Evolutionary conservation across 2,329 filamentous ascomycete genomes (phyloP).

Genomic region (Neonectria faginata): DNA sequence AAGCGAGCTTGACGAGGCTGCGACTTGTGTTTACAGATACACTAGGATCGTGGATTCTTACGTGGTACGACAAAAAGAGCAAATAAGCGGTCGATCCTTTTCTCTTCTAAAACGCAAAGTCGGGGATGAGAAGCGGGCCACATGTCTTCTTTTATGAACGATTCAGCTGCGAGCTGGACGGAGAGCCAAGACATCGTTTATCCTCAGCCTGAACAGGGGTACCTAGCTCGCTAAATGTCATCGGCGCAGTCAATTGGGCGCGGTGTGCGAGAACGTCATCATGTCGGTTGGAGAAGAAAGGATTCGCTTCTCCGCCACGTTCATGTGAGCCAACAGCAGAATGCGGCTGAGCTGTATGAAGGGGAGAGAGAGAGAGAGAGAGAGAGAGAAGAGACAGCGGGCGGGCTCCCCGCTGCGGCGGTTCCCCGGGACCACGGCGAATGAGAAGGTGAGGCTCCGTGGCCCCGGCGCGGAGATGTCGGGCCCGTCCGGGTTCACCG

Average conservation of each 20-base stretch:
- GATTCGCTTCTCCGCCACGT: conserved; percentile 23
- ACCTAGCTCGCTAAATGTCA: conserved; percentile 21
- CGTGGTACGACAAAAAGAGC: not conserved
- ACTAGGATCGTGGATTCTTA: conserved; percentile 1
- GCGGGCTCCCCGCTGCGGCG: not conserved
- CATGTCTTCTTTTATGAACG: conserved; percentile 34
- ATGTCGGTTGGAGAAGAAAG: conserved; percentile 6
- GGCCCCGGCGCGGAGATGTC: not conserved
- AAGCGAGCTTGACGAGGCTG: conserved; percentile 1
- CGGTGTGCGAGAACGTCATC: conserved; percentile 14
- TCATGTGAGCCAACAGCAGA: conserved; percentile 23
- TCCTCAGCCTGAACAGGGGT: conserved; percentile 31
- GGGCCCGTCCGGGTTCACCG: conserved; percentile 30
- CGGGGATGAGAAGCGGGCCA: conserved; percentile 20
- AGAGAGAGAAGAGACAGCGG: no score
- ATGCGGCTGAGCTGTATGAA: conserved; percentile 12
- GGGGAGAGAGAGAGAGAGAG: no score
- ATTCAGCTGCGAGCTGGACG: conserved; percentile 16
- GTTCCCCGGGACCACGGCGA: conserved; percentile 23
- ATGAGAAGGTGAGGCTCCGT: conserved; percentile 32
- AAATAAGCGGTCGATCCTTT: conserved; percentile 3
- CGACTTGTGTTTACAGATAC: not conserved
- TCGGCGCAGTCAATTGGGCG: conserved; percentile 19
- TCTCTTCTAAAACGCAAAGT: conserved; percentile 2
- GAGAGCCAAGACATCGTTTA: conserved; percentile 31